Conservation (phyloP, 805 yeast species). For the Candida glaebosa region DNA sequence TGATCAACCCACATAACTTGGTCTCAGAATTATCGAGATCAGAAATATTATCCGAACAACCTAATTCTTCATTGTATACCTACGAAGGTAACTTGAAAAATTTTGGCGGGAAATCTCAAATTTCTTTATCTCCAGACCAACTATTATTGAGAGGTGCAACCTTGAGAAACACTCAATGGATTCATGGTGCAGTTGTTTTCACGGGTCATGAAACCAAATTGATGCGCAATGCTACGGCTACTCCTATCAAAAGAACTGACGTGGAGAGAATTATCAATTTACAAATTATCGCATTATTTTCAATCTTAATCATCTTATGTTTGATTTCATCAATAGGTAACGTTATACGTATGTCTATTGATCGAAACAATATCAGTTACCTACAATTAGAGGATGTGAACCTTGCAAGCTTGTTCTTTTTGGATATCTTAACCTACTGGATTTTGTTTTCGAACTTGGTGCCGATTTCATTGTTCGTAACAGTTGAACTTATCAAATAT, state of each 20-base stretch:
- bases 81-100: slow-evolving; percentile 83
- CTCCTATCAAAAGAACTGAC: slow-evolving; percentile 96
- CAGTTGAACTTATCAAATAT: slow-evolving; percentile 92
- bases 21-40: slow-evolving; percentile 27
- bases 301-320: slow-evolving; percentile 70
- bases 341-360: slow-evolving; percentile 63
- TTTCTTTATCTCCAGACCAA: slow-evolving; percentile 88
- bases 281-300: slow-evolving; percentile 86
- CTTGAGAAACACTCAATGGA: slow-evolving; percentile 90
- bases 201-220: slow-evolving; percentile 98
- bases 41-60: slow-evolving; percentile 76
- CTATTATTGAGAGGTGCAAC: slow-evolving; percentile 93
- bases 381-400: slow-evolving; percentile 66
- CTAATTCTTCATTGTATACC: slow-evolving; percentile 90
- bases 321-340: slow-evolving; percentile 86
- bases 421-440: slow-evolving; percentile 91
- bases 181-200: slow-evolving; percentile 87
- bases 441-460: slow-evolving; percentile 92
- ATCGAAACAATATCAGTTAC: slow-evolving; percentile 55
- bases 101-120: slow-evolving; percentile 45
- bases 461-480: slow-evolving; percentile 95
- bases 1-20: slow-evolving; percentile 63
- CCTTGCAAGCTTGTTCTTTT: slow-evolving; percentile 70
- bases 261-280: slow-evolving; percentile 92
- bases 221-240: slow-evolving; percentile 98